Conservation (phyloP, 2,329 filamentous ascomycete genomes). For the Xylaria sp. region DNA sequence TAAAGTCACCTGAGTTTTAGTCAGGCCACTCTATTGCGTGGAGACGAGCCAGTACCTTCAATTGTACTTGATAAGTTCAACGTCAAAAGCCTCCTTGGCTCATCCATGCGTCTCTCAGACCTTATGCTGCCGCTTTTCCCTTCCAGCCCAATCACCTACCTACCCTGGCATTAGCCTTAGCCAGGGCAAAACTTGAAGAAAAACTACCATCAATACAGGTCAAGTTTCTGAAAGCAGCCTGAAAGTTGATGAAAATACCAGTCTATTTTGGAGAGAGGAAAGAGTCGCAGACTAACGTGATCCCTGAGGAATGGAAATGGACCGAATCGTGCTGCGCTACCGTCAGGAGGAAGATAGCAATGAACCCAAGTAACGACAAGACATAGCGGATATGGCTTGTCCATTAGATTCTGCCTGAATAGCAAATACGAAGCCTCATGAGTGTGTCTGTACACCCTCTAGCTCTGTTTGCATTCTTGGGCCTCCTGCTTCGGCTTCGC, state of each 20-base stretch:
- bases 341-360: conserved; percentile 23
- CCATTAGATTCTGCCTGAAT: conserved; percentile 24
- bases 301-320: conserved; percentile 48
- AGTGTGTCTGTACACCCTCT: conserved; percentile 50
- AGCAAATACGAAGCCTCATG: conserved; percentile 26
- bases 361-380: conserved; percentile 25
- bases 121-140: conserved; percentile 39
- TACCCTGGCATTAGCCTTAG: conserved; percentile 41
- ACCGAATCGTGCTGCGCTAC: conserved; percentile 37
- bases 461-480: conserved; percentile 96
- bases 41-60: conserved; percentile 38
- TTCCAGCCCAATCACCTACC: conserved; percentile 40
- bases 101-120: conserved; percentile 41
- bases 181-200: conserved; percentile 46
- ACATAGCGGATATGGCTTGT: conserved; percentile 29
- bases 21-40: conserved; percentile 39
- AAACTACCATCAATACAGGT: conserved; percentile 51
- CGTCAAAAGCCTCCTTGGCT: conserved; percentile 38
- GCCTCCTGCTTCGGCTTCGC: conserved; percentile 94
- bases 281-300: conserved; percentile 41
- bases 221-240: conserved; percentile 49
- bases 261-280: conserved; percentile 48
- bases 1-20: conserved; percentile 43
- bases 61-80: conserved; percentile 41
- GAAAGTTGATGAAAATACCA: conserved; percentile 48